A percentile compares a stretch with the other conserved stretches of the same genome.
phyloP scores from a whole-genome alignment of 192 early-diverging fungal genomes.

The Linnemannia schmuckeri region DNA sequence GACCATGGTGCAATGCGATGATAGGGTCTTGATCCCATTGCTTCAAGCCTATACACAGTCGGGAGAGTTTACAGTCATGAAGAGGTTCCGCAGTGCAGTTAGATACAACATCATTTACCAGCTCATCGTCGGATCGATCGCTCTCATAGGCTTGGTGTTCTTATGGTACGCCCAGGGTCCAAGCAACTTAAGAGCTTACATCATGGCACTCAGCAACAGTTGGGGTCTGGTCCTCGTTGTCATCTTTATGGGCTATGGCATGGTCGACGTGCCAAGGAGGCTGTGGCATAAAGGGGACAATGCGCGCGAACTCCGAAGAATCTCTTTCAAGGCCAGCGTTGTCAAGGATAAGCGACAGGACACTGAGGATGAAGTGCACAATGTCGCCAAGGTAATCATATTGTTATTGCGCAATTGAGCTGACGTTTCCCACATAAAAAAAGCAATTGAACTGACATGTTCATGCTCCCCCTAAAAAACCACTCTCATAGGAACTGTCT shows the following conservation, averaged over 20 bases:
- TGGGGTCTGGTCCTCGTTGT: conserved; percentile 93
- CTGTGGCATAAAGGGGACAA: conserved; percentile 85
- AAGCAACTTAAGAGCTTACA: conserved; percentile 74
- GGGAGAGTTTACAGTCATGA: conserved; percentile 83
- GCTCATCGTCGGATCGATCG: conserved; percentile 75
- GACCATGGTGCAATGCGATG: background rate
- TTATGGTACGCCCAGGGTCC: conserved; percentile 66
- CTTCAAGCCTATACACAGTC: conserved; percentile 89
- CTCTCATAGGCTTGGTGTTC: conserved; percentile 81
- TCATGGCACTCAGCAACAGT: conserved; percentile 95
- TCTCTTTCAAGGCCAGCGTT: conserved; percentile 75
- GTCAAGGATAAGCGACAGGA: conserved; percentile 88
- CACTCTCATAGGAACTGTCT: conserved; percentile 57
- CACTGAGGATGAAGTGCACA: conserved; percentile 80
- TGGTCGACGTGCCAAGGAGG: conserved; percentile 89
- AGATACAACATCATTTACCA: conserved; percentile 90
- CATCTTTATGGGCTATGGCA: conserved; percentile 92
- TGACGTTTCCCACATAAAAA: background rate
- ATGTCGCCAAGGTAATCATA: conserved; percentile 52
- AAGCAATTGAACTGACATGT: background rate
- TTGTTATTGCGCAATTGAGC: background rate
- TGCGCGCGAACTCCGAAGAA: conserved; percentile 68
- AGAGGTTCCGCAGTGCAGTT: conserved; percentile 77
- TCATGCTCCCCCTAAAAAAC: background rate
- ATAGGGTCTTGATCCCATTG: conserved; percentile 82